Evolutionary conservation across 176 grass and related monocot species (phyloP), one percentile per base, ranked within the genome.

Genomic region (Avena atlantica): DNA sequence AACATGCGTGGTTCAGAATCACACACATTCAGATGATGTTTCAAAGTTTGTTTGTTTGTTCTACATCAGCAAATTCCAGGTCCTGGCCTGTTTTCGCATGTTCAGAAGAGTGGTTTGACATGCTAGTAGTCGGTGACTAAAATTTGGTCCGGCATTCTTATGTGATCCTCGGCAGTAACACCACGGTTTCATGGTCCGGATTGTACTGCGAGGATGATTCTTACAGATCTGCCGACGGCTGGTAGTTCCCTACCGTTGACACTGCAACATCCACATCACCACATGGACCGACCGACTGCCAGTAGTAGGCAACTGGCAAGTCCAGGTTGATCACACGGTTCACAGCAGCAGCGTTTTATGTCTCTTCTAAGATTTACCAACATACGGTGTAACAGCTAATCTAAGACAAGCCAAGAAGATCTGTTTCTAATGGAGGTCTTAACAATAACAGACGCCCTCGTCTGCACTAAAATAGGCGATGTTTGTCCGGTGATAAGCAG

Each of bases 341-440:
- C 37, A 70, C 13, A 34, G 15, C 67, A 10, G 34, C 67, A 70
- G 14, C 67, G 67, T 70, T 17, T 36, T 55, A 15, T 55, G 31
- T 51, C 48, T 53, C 48, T 47, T 76, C 23, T 19, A 76, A 31
- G 14, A 87, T 5, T 70, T 42, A 42, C 40, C 40, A 42, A 42
- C 0, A 42, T 42, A 42, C 40, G 1, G 40, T 1, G 40, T 42
- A 42, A 10, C 15, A 36, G 62, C 14, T 64, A 2, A 24, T 29
- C 62, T 27, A 74, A 12, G 49, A 76, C 29, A 29, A 24, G 8
- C 9, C 51, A 21, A 34, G 15, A 89, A 82, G 81, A 91, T 80
- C 81, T 74, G 24, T 49, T 44, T 44, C 59, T 70, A 79, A 79
- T 16, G 81, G 68, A 75, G 58, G 84, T 84, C 85, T 36, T 68